These are phyloP conservation scores for Psidium friedrichsthalianum DNA, from an alignment of 345 rosid genomes.

Conservation along the genomic window DNA sequence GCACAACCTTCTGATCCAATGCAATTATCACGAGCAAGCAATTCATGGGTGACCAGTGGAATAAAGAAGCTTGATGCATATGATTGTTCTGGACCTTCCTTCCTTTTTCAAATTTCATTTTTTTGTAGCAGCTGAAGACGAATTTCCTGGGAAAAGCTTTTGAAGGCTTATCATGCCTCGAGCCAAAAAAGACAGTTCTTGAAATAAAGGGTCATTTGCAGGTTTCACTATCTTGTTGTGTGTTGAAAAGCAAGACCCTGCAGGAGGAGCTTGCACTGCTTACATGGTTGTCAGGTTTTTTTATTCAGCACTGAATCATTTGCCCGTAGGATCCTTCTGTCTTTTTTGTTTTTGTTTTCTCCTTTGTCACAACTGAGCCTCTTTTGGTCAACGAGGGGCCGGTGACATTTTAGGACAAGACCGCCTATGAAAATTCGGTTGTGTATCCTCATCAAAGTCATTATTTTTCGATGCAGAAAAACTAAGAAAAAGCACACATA, in stretches of 20 bases:
- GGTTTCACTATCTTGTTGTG: neutral
- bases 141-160: neutral
- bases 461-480: neutral
- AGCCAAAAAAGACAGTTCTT: neutral
- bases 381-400: neutral
- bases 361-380: neutral
- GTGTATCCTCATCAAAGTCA: neutral
- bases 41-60: neutral
- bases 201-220: neutral
- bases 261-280: neutral
- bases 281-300: neutral
- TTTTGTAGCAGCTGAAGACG: neutral
- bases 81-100: neutral
- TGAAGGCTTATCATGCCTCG: neutral
- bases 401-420: neutral
- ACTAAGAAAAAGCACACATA: neutral
- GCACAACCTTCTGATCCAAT: neutral
- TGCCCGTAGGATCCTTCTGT: neutral
- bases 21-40: neutral
- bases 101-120: neutral
- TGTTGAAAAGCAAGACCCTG: neutral
- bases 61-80: neutral
- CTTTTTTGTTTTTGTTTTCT: neutral
- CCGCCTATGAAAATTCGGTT: neutral
- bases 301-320: neutral